Conservation (phyloP, 176 grass and related monocot species). For the Eragrostis nindensis region DNA sequence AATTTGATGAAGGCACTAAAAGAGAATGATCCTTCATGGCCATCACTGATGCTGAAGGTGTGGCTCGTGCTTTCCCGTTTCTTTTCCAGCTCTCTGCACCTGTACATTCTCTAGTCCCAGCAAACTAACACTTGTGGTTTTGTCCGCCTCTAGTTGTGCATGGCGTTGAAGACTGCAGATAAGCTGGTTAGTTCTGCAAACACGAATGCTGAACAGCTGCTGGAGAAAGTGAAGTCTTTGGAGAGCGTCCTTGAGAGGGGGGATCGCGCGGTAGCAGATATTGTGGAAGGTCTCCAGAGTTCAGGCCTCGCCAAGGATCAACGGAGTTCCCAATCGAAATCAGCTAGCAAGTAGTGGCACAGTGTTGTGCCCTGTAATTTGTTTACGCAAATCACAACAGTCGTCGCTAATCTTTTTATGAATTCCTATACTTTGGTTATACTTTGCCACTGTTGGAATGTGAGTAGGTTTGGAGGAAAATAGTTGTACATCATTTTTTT, state of each 20-base stretch:
- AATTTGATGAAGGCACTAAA: slow-evolving; percentile 48
- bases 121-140: neutral
- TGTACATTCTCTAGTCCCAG: neutral
- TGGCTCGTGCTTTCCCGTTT: neutral
- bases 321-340: neutral
- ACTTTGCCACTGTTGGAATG: too few relatives aligned
- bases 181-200: slow-evolving; percentile 38
- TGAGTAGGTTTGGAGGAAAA: too few relatives aligned
- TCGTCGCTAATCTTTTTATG: slow-evolving; percentile 4
- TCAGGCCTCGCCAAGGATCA: neutral
- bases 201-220: slow-evolving; percentile 18
- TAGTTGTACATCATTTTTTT: neutral
- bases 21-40: slow-evolving; percentile 57
- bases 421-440: too few relatives aligned
- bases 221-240: slow-evolving; percentile 40
- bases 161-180: slow-evolving; percentile 45
- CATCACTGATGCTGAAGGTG: slow-evolving; percentile 52
- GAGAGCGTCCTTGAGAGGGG: slow-evolving; percentile 39
- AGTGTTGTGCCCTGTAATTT: neutral
- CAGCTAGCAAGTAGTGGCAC: slow-evolving; percentile 32
- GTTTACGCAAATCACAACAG: neutral
- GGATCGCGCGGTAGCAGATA: neutral
- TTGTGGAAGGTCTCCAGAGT: slow-evolving; percentile 24
- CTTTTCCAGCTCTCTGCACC: accelerated
- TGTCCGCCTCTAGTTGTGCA: slow-evolving; percentile 28